Percentiles rank a stretch among this genome's conserved stretches.
These are phyloP conservation scores for Pseudopithomyces chartarum DNA, from an alignment of 2,329 filamentous ascomycete genomes.

Conservation along the genomic window DNA sequence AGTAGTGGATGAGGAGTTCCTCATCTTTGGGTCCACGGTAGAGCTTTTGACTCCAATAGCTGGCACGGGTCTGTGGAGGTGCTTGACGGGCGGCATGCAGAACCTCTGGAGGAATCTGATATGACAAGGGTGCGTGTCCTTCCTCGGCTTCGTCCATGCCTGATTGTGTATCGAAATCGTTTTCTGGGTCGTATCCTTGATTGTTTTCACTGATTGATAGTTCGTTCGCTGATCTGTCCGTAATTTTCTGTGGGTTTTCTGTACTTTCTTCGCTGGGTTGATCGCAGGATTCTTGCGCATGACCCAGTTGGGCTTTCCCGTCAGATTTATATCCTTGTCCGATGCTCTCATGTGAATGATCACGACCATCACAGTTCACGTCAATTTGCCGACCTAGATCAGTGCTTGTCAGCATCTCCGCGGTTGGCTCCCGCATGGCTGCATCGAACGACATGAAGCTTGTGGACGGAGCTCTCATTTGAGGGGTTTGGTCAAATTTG, in stretches of 20 bases:
- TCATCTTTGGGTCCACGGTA: constrained; percentile 64
- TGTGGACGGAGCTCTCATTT: constrained; percentile 10
- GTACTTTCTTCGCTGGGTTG: background rate
- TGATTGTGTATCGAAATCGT: constrained; percentile 10
- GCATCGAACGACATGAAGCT: constrained; percentile 1
- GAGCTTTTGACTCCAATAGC: constrained; percentile 70
- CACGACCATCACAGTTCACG: background rate
- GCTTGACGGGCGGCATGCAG: constrained; percentile 37
- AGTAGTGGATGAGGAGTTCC: constrained; percentile 77
- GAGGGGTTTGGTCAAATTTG: background rate
- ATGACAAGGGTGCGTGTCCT: constrained; percentile 29
- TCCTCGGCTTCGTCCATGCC: constrained; percentile 21
- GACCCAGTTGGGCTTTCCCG: background rate
- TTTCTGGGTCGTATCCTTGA: constrained; percentile 1
- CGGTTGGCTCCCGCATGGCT: background rate
- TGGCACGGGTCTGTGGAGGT: constrained; percentile 32
- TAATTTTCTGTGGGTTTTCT: background rate
- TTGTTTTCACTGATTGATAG: constrained; percentile 9
- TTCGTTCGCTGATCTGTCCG: constrained; percentile 3
- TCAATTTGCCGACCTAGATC: background rate
- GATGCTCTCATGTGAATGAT: background rate
- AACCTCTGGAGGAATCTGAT: constrained; percentile 37
- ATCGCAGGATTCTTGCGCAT: background rate
- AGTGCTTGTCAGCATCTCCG: background rate
- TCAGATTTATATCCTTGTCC: background rate